Base-by-base conservation (phyloP, 495 filamentous ascomycete genomes). In the Neurospora sublineolata region DNA sequence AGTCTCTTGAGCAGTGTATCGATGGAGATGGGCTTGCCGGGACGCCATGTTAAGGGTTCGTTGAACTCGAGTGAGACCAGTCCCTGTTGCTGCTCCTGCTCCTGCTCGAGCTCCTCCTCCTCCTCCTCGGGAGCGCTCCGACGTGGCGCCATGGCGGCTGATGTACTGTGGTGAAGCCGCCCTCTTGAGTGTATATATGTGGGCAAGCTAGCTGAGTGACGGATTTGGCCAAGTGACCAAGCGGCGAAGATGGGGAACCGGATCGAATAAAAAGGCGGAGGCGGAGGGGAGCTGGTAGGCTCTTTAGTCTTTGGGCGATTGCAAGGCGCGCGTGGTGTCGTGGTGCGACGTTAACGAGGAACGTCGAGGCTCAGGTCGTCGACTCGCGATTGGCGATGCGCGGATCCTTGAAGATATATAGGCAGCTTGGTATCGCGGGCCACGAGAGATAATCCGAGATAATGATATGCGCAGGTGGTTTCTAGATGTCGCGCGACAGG, bases 1-100 rank as follows among this genome's bases (percentile, higher is more conserved):
- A 99, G 87, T 23, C 94, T 89, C 76, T 89, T 85, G 72, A 97
- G 84, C 39, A 99, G 88, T 69, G 94, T 92, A 73, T 87, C 90
- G 67, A 94, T 90, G 44, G 91, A 84, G 76, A 99, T 97, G 70
- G 92, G 87, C 78, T 92, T 95, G 69, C 94, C 96, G 67, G 93
- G 92, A 76, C 92, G 91, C 93, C 96, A 97, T 81, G 93, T 90
- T 44, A 99, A 82, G 20, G 93, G 86, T 76, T 97, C 91, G 76
- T 94, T 89, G 87, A 98, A 97, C 74, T 87, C 79, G 30, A 94
- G 85, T 14, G 70, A 73, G 37, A 80, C 78, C 30, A 78, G 76
- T 30, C 76, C 74, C 9, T 60, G 73, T 18, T 79, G 78, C 10
- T 68, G 69, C 46, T 79, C 79, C 70, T 77, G 69, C 30, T 46